Conservation (phyloP, 257 asterid genomes). For the Salvia rosmarinus region DNA sequence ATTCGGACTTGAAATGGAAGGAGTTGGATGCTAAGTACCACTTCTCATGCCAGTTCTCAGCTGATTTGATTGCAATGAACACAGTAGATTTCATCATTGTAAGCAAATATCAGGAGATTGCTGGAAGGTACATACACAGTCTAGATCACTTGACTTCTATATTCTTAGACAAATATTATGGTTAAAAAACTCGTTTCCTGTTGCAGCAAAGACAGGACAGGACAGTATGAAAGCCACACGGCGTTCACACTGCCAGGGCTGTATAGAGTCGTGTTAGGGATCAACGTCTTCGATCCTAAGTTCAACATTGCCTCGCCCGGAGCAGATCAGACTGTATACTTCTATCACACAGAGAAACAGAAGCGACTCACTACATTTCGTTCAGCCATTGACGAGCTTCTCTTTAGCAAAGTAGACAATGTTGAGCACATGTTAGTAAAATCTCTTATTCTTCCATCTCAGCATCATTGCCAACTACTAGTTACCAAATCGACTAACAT, state of each 20-base stretch:
- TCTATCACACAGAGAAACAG: conserved; percentile 69
- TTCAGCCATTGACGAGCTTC: conserved; percentile 75
- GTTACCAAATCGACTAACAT: not conserved
- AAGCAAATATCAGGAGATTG: conserved; percentile 94
- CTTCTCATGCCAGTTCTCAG: conserved; percentile 91
- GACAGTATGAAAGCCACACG: conserved; percentile 85
- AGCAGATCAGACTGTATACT: conserved; percentile 83
- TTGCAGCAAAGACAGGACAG: conserved; percentile 89
- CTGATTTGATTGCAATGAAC: conserved; percentile 91
- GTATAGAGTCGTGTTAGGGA: conserved; percentile 77
- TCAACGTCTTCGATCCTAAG: conserved; percentile 83
- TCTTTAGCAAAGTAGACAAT: conserved; percentile 63
- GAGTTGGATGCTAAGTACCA: conserved; percentile 78
- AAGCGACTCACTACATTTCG: conserved; percentile 59
- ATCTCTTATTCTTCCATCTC: not conserved
- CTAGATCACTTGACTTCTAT: not conserved
- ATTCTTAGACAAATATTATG: not conserved
- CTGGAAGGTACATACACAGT: conserved; percentile 68
- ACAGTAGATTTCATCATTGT: conserved; percentile 86
- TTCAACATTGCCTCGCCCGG: conserved; percentile 93
- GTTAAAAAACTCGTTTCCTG: not conserved
- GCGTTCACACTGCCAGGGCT: conserved; percentile 89
- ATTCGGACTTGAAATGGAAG: conserved; percentile 85
- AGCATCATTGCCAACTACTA: conserved; percentile 10
- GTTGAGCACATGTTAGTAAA: conserved; percentile 75